Evolutionary conservation across 2,329 filamentous ascomycete species (phyloP), one percentile per base, ranked within the genome.

Genomic region (Penicillium capsulatum): DNA sequence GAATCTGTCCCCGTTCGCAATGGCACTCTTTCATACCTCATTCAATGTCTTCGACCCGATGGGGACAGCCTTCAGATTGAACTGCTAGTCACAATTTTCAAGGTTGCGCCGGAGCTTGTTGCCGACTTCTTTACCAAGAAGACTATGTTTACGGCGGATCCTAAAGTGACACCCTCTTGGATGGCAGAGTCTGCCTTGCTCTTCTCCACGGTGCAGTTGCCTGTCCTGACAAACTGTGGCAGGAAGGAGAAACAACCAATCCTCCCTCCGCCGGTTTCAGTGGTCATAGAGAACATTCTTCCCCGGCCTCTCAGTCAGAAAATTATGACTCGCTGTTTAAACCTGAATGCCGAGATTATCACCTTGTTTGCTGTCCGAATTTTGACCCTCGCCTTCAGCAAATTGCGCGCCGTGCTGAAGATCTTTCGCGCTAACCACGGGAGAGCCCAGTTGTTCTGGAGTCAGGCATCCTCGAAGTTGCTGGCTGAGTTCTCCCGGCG

Each of bases 151-250:
- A 80, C 83, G 0, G 88, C 94, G 47, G 90, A 97, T 29, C 90
- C 92, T 0, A 97, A 95, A 59, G 74, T 94, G 4, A 92, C 89
- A 3, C 83, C 89, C 31, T 92, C 89, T 0, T 98, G 92, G 92
- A 86, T 97, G 51, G 90, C 91, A 29, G 95, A 94, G 60, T 88
- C 89, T 0, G 81, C 89, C 0, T 87, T 97, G 47, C 68, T 98
- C 4, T 94, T 94, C 64, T 85, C 84, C 45, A 80, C 83, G 1
- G 80, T 96, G 31, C 77, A 83, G 41, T 70, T 94, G 24, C 80
- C 83, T 1, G 71, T 95, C 2, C 90, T 90, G 2, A 60, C 70
- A 17, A 77, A 77, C 44, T 87, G 91, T 57, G 88, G 88, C 9
- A 79, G 81, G 51, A 72, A 72, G 28, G 73, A 77, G 9, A 73